Conservation (phyloP, 2,329 filamentous ascomycete genomes). For the Sphaceloma murrayae region DNA sequence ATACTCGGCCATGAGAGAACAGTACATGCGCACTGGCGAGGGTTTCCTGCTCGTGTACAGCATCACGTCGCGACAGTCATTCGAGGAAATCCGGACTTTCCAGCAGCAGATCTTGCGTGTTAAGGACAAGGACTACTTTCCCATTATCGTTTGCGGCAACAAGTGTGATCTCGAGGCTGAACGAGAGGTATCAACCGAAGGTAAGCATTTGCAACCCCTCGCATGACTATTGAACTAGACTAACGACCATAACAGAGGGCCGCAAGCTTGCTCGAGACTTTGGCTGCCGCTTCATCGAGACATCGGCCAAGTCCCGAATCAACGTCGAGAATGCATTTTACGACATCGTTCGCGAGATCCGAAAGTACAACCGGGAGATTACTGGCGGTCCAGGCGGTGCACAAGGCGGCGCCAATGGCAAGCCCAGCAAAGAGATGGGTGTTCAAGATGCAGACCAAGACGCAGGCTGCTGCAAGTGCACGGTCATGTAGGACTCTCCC, state of each 20-base stretch:
- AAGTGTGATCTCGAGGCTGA: slow-evolving; percentile 86
- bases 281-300: slow-evolving; percentile 98
- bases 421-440: slow-evolving; percentile 70
- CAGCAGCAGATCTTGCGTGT: slow-evolving; percentile 97
- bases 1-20: slow-evolving; percentile 98
- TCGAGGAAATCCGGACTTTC: slow-evolving; percentile 97
- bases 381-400: slow-evolving; percentile 69
- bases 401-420: slow-evolving; percentile 44
- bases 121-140: slow-evolving; percentile 99
- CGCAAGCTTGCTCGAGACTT: slow-evolving; percentile 77
- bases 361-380: slow-evolving; percentile 98
- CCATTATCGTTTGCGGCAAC: slow-evolving; percentile 97
- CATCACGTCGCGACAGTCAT: slow-evolving; percentile 93
- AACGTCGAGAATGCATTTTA: slow-evolving; percentile 99
- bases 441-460: slow-evolving; percentile 54
- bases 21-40: slow-evolving; percentile 99
- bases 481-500: slow-evolving; percentile 62
- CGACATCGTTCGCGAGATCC: slow-evolving; percentile 94
- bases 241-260: slow-evolving; percentile 56
- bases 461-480: slow-evolving; percentile 75
- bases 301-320: slow-evolving; percentile 93
- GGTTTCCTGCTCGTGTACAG: slow-evolving; percentile 97
- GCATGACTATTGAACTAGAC: slow-evolving; percentile 12
- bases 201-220: slow-evolving; percentile 43
- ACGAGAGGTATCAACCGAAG: slow-evolving; percentile 82